Base-by-base conservation (phyloP, 83 land plant genomes). In the Picea mariana region DNA sequence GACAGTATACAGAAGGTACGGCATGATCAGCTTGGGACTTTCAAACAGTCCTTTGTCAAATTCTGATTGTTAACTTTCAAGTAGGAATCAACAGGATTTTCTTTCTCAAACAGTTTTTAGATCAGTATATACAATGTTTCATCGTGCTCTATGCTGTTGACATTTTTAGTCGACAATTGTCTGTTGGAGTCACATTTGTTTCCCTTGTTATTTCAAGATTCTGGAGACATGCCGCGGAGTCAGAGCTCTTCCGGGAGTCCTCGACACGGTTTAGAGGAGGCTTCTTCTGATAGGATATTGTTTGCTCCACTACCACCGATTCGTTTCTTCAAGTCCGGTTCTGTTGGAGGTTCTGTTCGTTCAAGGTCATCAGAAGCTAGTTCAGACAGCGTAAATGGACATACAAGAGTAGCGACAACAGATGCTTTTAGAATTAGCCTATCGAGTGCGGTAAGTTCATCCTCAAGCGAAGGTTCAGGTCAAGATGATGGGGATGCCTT, bases 361-460 rank as follows among this genome's bases (percentile, higher is more conserved):
- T 93, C 95, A 9, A 31, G 85, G 34, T 85, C 90, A 42, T 93
- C 93, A 9, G 83, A 67, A 38, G 85, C 85, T 5, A 84, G 85
- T 47, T 88, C 92, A 62, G 94, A 89, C 42, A 86, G 84, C 64
- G 62, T 83, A 9, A 87, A 84, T 76, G 91, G 88, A 16, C 88
- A 84, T 72, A 67, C 72, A 58, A 86, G 86, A 60, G 85, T 81
- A 77, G 81, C 79, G 62, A 62, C 85, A 71, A 68, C 78, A 58
- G 96, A 94, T 82, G 80, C 85, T 31, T 88, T 86, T 75, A 87
- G 97, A 84, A 85, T 92, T 42, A 92, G 95, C 66, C 65, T 94
- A 40, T 94, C 97, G 4, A 94, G 97, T 84, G 96, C 96, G 55
- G 95, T 92, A 23, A 94, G 96, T 83, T 94, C 95, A 55, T 94